Evolutionary conservation across 345 rosid species (phyloP), one percentile per base, ranked within the genome.

Genomic region (Mallotus nudiflorus): DNA sequence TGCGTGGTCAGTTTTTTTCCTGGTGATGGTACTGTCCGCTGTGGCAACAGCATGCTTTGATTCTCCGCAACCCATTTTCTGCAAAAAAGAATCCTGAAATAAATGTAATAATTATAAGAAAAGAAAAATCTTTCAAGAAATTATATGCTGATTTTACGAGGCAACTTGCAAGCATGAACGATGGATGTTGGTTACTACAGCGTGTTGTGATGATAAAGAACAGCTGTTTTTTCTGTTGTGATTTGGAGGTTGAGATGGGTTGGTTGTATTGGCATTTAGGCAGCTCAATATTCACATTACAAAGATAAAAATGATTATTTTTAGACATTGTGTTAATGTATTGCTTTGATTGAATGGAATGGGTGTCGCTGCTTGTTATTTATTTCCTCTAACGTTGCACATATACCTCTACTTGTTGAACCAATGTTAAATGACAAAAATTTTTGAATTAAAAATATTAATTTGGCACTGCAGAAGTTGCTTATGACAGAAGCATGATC

Each of bases 1-100:
- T 33, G 6, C 3, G 15, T 51, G 7, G 28, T 50, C 49, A 19
- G 69, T 59, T 1, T 70, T 11, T 24, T 37, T n/a, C 53, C 48
- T 15, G 57, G 78, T 60, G 37, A 70, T 81, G 56, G 95, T 86
- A 42, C 46, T 42, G 82, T 88, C 85, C 29, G 83, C 96, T 0
- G 84, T 75, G 6, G 85, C 91, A 40, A 89, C 91, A 25, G 77
- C 85, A 10, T 84, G 91, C 70, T 93, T 93, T 22, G 98, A 93
- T 77, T 91, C 74, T 9, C 90, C 88, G 69, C 98, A 93, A 29
- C 97, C 98, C 98, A 91, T 93, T 63, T n/a, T 68, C 67, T 24
- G 25, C 1, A 52, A n/a, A n/a, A 20, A 20, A 29, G 15, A 37
- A 25, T 29, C 19, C 5, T 27, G 59, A 56, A 52, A 6, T 33